Evolutionary conservation across 2,329 filamentous ascomycete species (phyloP).

Genomic region (Epichloe bromicola): DNA sequence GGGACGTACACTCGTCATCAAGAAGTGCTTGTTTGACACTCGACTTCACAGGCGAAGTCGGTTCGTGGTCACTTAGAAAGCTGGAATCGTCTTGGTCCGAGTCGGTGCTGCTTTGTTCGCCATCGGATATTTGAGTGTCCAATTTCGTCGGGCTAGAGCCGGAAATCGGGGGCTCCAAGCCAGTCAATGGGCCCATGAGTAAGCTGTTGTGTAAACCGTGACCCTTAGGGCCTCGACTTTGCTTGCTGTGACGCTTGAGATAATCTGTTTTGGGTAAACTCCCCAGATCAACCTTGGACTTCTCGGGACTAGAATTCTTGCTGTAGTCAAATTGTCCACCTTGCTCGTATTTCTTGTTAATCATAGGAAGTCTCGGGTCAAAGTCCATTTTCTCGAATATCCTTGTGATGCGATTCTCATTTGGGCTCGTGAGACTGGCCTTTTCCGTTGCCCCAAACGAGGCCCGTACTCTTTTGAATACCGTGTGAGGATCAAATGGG

Average conservation of each 20-base stretch:
- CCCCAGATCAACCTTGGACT: conserved; percentile 17
- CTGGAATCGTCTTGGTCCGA: conserved; percentile 45
- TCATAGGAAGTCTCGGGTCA: conserved; percentile 36
- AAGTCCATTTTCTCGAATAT: conserved; percentile 43
- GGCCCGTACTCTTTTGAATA: conserved; percentile 46
- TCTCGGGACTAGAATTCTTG: conserved; percentile 19
- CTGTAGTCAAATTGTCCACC: conserved; percentile 39
- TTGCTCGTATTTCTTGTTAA: conserved; percentile 46
- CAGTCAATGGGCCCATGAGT: conserved; percentile 16
- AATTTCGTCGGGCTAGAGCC: conserved; percentile 25
- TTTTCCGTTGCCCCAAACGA: conserved; percentile 21
- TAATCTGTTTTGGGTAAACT: conserved; percentile 34
- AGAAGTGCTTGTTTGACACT: conserved; percentile 26
- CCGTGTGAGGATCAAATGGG: conserved; percentile 43
- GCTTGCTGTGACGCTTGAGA: conserved; percentile 32
- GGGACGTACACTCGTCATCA: conserved; percentile 41
- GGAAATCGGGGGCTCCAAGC: conserved; percentile 12
- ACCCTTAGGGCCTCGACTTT: conserved; percentile 22
- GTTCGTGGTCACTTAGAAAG: conserved; percentile 35
- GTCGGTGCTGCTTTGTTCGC: conserved; percentile 35
- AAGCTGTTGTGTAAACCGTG: conserved; percentile 10
- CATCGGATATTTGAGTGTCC: conserved; percentile 27
- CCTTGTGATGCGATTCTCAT: conserved; percentile 25
- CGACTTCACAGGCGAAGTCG: conserved; percentile 36
- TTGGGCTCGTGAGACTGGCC: conserved; percentile 11